A percentile compares a stretch with the other conserved stretches of the same genome.
Evolutionary conservation across 768 basidiomycete species (phyloP).

Genomic region (Russula abietina): DNA sequence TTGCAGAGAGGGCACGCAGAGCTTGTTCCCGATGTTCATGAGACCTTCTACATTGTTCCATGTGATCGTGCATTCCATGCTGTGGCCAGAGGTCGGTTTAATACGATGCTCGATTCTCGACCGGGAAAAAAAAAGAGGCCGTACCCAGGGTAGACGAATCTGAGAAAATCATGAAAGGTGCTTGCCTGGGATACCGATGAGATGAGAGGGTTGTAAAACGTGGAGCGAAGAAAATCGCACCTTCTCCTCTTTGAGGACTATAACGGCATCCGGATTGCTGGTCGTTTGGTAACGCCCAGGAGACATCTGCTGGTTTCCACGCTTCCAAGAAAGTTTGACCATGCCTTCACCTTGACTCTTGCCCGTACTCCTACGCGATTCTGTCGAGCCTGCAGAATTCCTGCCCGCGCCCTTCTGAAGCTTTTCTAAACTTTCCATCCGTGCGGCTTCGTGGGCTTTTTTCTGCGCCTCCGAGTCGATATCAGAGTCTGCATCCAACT

Average conservation of each 20-base stretch:
- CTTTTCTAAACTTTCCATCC: slow-evolving; percentile 51
- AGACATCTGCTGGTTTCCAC: slow-evolving; percentile 1
- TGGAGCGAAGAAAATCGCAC: slow-evolving; percentile 35
- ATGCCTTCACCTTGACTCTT: slow-evolving; percentile 24
- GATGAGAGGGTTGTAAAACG: not conserved
- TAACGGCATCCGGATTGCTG: slow-evolving; percentile 66
- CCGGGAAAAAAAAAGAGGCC: slow-evolving; percentile 28
- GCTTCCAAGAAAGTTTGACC: slow-evolving; percentile 16
- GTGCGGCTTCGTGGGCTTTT: slow-evolving; percentile 17
- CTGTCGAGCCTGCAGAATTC: slow-evolving; percentile 7
- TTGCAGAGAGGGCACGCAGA: slow-evolving; percentile 77
- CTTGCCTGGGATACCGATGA: slow-evolving; percentile 43
- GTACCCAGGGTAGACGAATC: slow-evolving; percentile 90
- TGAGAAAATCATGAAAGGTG: slow-evolving; percentile 90
- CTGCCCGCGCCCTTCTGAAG: slow-evolving; percentile 38
- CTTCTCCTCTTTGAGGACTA: slow-evolving; percentile 86
- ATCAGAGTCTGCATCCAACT: slow-evolving; percentile 26
- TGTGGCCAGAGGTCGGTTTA: slow-evolving; percentile 29
- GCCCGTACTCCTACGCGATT: slow-evolving; percentile 14
- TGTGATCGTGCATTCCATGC: slow-evolving; percentile 85
- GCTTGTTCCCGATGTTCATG: slow-evolving; percentile 86
- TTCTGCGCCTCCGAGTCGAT: slow-evolving; percentile 33
- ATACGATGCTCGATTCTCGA: not conserved
- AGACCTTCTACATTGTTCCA: slow-evolving; percentile 94
- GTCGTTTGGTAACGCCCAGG: slow-evolving; percentile 14